Evolutionary conservation across 805 yeast species (phyloP), one percentile per base, ranked within the genome.

Genomic region (Suhomyces canberraensis): DNA sequence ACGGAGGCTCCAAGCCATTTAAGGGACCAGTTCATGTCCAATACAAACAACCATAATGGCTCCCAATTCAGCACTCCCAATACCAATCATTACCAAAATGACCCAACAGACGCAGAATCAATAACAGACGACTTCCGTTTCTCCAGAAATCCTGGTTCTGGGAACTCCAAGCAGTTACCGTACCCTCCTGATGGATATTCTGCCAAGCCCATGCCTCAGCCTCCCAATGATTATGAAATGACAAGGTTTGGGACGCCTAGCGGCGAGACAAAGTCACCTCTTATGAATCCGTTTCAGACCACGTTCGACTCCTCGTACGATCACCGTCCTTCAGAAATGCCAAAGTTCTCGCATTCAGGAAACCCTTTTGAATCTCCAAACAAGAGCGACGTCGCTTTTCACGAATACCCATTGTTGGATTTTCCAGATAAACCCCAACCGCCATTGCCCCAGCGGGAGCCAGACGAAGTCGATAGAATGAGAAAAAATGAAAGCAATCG

Each of bases 11-110:
- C 34, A 16, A 31, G 14, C 21, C 20, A 16, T 11, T 30, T 14
- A 25, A 30, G 33, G 11, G 18, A 20, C 25, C 55, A 52, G 38
- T 54, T 54, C 35, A 36, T 51, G 41, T 33, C 45, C n/a, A 48
- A 51, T 31, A 39, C 51, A 4, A 41, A 40, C 14, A 39, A 44
- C 11, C 42, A 50, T 8, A 14, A 39, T 33, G 44, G 40, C 34
- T 19, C 32, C 34, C 14, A 16, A 35, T 26, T 30, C 27, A 8
- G 17, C 18, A 28, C 31, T 25, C 39, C 17, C 6, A 8, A 17
- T 29, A 21, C 16, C 16, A 31, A 26, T 11, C 13, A 31, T 16
- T 3, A 2, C 29, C 16, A 8, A 25, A 14, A 25, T 14, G 15
- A 37, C 16, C 13, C 2, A 3, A 13, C 16, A 16, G 9, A 33